Evolutionary conservation across 148 eudicot species (phyloP).

Genomic region (Gaultheria prostrata): DNA sequence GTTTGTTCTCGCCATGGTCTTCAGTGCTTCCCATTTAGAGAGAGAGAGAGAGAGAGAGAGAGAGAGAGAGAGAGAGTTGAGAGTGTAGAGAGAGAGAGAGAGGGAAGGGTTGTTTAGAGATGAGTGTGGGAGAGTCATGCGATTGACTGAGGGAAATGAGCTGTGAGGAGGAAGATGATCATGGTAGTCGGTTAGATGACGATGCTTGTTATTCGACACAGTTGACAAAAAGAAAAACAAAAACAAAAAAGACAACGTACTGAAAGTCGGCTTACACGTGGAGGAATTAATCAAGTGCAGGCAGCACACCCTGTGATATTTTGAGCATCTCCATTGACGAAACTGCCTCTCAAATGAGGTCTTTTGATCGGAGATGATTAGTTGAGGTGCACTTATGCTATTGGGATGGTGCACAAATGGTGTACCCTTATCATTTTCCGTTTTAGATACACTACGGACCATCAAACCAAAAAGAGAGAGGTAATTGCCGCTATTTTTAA

Average conservation of each 20-base stretch:
- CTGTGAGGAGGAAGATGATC: not conserved
- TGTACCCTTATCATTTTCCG: too few species aligned
- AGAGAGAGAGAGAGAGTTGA: constrained; percentile 6
- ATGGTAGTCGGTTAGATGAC: not conserved
- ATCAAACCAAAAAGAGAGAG: too few species aligned
- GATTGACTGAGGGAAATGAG: not conserved
- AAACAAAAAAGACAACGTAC: not conserved
- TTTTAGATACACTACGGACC: too few species aligned
- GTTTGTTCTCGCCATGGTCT: constrained; percentile 35
- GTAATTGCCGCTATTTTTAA: too few species aligned
- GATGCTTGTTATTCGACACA: not conserved
- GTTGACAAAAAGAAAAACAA: not conserved
- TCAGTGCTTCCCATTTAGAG: constrained; percentile 50
- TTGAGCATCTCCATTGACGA: too few species aligned
- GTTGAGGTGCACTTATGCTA: too few species aligned
- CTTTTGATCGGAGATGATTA: too few species aligned
- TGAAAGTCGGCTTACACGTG: not conserved
- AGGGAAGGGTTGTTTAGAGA: not conserved
- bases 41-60: constrained; percentile 14
- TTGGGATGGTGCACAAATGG: too few species aligned
- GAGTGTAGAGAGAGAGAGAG: constrained; percentile 1
- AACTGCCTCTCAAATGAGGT: too few species aligned
- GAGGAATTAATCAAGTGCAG: not conserved
- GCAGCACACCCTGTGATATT: too few species aligned
- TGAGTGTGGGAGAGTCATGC: not conserved